These are phyloP conservation scores for Lophiostoma macrostomum DNA, from an alignment of 495 filamentous ascomycete genomes.

Conservation along the genomic window DNA sequence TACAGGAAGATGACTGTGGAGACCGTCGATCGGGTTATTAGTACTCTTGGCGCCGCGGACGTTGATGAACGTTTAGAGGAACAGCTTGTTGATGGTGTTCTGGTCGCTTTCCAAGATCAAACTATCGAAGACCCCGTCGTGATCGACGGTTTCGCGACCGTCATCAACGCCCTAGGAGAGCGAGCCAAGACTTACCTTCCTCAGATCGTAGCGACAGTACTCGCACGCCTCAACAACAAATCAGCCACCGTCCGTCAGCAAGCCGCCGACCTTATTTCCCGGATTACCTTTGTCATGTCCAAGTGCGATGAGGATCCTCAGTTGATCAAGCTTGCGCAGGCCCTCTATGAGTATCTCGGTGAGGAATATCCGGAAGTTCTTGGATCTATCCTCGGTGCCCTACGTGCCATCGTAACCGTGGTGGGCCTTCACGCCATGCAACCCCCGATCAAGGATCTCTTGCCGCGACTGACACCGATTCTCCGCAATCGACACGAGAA, in stretches of 20 bases:
- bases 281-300: constrained; percentile 98
- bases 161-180: constrained; percentile 90
- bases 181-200: constrained; percentile 95
- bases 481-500: constrained; percentile 98
- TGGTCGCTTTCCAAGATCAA: constrained; percentile 97
- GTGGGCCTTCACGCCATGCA: constrained; percentile 99
- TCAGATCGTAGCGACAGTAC: constrained; percentile 92
- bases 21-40: constrained; percentile 92
- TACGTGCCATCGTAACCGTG: constrained; percentile 95
- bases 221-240: constrained; percentile 98
- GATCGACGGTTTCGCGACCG: constrained; percentile 97
- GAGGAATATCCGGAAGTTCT: constrained; percentile 99
- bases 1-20: constrained; percentile 99
- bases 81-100: constrained; percentile 90
- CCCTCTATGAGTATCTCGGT: constrained; percentile 98
- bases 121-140: constrained; percentile 94
- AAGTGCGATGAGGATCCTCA: constrained; percentile 93
- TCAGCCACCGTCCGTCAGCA: constrained; percentile 94
- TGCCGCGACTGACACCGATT: constrained; percentile 94
- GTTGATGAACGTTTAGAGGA: constrained; percentile 91
- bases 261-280: constrained; percentile 92
- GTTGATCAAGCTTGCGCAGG: constrained; percentile 92
- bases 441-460: constrained; percentile 94
- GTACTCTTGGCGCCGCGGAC: constrained; percentile 87
- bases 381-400: constrained; percentile 90